These are phyloP conservation scores for Astrothelium subdiscretum DNA, from an alignment of 495 filamentous ascomycete genomes.

Conservation along the genomic window DNA sequence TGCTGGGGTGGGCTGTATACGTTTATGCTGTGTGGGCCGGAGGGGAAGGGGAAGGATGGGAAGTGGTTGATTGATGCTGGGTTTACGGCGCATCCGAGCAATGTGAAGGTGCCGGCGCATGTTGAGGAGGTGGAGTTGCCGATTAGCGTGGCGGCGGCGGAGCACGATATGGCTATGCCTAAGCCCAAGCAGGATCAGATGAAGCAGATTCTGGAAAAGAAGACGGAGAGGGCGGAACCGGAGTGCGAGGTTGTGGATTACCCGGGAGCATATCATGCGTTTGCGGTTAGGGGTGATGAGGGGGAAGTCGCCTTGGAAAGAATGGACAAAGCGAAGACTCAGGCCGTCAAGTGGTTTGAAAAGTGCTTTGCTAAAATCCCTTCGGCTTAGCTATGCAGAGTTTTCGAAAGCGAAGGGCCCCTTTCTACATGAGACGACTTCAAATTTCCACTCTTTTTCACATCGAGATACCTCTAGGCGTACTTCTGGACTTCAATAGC, in stretches of 20 bases:
- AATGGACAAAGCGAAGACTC: slow-evolving; percentile 36
- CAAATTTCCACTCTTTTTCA: background rate
- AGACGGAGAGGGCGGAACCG: slow-evolving; percentile 27
- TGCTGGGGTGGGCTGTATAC: slow-evolving; percentile 23
- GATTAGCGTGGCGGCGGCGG: slow-evolving; percentile 43
- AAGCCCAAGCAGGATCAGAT: slow-evolving; percentile 30
- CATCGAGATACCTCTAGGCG: no score
- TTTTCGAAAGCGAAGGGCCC: background rate
- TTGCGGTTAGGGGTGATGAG: slow-evolving; percentile 42
- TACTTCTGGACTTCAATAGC: no score
- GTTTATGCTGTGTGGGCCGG: slow-evolving; percentile 14
- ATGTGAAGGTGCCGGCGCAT: slow-evolving; percentile 42
- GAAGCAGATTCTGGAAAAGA: slow-evolving; percentile 32
- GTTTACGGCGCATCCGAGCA: slow-evolving; percentile 45
- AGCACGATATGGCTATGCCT: slow-evolving; percentile 37
- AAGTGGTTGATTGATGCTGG: slow-evolving; percentile 38
- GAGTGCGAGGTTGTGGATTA: slow-evolving; percentile 41
- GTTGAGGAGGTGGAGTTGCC: slow-evolving; percentile 41
- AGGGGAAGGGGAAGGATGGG: slow-evolving; percentile 17
- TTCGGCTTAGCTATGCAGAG: background rate
- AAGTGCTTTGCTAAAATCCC: slow-evolving; percentile 20
- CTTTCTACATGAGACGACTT: background rate
- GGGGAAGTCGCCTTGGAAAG: slow-evolving; percentile 32
- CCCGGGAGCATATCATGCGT: slow-evolving; percentile 48
- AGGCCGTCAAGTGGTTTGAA: slow-evolving; percentile 46